Evolutionary conservation across 768 basidiomycete genomes (phyloP).

Genomic region (Suillus hirtellus): DNA sequence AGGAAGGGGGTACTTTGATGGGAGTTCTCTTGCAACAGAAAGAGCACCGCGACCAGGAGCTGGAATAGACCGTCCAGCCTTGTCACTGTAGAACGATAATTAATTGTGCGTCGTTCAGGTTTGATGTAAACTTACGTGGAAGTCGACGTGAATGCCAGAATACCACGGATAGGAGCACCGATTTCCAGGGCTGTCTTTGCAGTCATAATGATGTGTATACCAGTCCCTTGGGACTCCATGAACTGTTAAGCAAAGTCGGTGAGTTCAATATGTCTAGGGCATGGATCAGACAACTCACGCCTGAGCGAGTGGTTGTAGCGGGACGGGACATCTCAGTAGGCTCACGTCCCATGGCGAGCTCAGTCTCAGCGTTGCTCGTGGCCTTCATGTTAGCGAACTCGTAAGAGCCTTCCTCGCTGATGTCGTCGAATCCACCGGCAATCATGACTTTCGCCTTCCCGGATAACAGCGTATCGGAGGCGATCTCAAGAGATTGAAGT

Average conservation of each 20-base stretch:
- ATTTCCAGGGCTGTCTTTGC: conserved; percentile 95
- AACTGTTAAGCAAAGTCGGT: conserved; percentile 48
- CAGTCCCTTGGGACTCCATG: conserved; percentile 97
- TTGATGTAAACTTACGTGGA: conserved; percentile 67
- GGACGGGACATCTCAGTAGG: conserved; percentile 99
- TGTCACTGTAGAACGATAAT: conserved; percentile 63
- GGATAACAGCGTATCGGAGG: conserved; percentile 90
- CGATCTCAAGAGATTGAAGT: conserved; percentile 96
- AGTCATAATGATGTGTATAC: conserved; percentile 96
- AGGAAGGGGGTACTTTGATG: conserved; percentile 74
- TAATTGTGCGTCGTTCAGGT: not conserved
- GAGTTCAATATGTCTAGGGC: conserved; percentile 7
- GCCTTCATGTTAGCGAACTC: conserved; percentile 99
- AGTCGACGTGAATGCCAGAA: conserved; percentile 95
- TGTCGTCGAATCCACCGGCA: conserved; percentile 97
- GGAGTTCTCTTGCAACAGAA: conserved; percentile 82
- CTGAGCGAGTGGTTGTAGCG: conserved; percentile 92
- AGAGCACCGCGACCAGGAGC: conserved; percentile 95
- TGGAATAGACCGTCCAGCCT: conserved; percentile 96
- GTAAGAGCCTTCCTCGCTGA: conserved; percentile 97
- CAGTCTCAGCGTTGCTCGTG: conserved; percentile 94
- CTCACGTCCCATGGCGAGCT: conserved; percentile 98
- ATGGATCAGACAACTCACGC: conserved; percentile 50
- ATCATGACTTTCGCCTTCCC: conserved; percentile 99
- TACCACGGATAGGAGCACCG: conserved; percentile 89